Base-by-base conservation (phyloP, 345 rosid genomes). In the Ceriops zippeliana region DNA sequence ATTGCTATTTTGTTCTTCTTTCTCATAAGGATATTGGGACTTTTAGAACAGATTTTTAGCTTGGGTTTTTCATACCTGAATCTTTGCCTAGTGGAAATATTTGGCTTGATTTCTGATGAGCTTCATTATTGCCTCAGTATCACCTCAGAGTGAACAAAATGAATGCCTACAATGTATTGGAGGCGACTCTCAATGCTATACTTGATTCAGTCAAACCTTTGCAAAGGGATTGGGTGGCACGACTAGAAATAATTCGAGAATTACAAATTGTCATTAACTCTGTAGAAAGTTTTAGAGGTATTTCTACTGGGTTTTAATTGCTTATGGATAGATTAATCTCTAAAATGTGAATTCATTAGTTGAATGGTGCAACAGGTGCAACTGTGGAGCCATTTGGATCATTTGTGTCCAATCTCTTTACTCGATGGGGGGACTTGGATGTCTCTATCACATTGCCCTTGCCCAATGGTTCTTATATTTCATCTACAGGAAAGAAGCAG, bases 341-440 rank as follows among this genome's bases (percentile, higher is more conserved):
- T 3, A 13, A 56, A 56, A 30, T 59, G 10, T 22, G 42, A 38
- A 58, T 56, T n/a, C 34, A 46, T 66, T 31, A 58, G 21, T 20
- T 73, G 24, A 51, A 59, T 73, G 73, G 57, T 72, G 53, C 63
- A 72, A 65, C 83, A 93, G 98, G 95, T 79, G 95, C 98, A 70
- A 86, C 86, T 31, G 86, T 90, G 75, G 87, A 89, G 75, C 93
- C 97, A 47, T 93, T 83, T 81, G 98, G 98, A 68, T 93, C 97
- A 7, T 89, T 89, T 75, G 87, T 89, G 51, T 90, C 98, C 26
- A 84, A 89, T 78, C 96, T 90, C 75, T 90, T 91, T 80, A 76
- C 89, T 19, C 73, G 85, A 42, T 73, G 86, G 83, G 96, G 95
- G 74, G 98, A 93, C 77, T 75, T 93, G 75, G 97, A 93, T 79